phyloP scores from a whole-genome alignment of 75 land plant genomes.

The Larix kaempferi region DNA sequence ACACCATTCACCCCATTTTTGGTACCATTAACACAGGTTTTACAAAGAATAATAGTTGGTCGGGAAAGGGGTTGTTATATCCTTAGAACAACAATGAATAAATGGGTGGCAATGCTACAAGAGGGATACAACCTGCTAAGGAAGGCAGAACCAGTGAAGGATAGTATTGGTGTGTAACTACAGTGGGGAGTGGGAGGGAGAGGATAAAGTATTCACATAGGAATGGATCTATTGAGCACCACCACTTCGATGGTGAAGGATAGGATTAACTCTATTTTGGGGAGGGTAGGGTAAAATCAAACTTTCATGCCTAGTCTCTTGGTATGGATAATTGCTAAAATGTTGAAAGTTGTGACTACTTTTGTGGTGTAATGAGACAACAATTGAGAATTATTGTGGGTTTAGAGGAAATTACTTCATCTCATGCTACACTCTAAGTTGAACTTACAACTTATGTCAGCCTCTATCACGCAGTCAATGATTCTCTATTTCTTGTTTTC shows the following conservation, averaged over 20 bases:
- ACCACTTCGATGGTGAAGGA: slow-evolving; percentile 62
- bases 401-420: slow-evolving; percentile 97
- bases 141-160: neutral
- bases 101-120: neutral
- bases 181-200: slow-evolving; percentile 11
- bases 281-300: slow-evolving; percentile 63
- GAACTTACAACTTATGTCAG: slow-evolving; percentile 89
- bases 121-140: neutral
- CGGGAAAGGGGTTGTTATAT: neutral
- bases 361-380: slow-evolving; percentile 76
- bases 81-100: neutral
- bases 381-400: slow-evolving; percentile 66
- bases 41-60: neutral
- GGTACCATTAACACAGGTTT: slow-evolving; percentile 3
- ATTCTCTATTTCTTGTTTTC: slow-evolving; percentile 85
- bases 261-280: slow-evolving; percentile 61
- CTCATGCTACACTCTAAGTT: slow-evolving; percentile 83
- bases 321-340: slow-evolving; percentile 83
- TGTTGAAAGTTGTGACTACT: slow-evolving; percentile 60
- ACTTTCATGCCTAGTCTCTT: slow-evolving; percentile 85
- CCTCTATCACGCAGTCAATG: slow-evolving; percentile 78
- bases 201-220: slow-evolving; percentile 23
- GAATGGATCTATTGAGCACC: slow-evolving; percentile 69
- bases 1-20: neutral
- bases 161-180: neutral